phyloP scores from a whole-genome alignment of 148 eudicot species.

The Polygonum maritimum region DNA sequence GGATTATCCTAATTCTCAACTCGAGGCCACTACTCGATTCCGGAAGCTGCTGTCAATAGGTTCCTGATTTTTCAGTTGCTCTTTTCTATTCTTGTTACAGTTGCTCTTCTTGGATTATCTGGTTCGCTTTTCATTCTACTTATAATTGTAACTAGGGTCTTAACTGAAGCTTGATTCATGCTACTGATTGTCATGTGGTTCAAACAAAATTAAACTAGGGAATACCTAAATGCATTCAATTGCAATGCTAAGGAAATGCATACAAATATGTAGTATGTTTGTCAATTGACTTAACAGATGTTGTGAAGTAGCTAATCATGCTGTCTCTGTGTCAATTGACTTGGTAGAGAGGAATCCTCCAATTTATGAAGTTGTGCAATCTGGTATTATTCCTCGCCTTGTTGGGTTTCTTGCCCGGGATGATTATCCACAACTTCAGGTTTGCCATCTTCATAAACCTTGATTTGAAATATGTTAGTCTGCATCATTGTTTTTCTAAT shows the following conservation, averaged over 20 bases:
- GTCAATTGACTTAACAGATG: background rate
- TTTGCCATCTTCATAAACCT: conserved; percentile 16
- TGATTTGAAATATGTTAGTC: too few relatives aligned
- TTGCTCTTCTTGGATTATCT: too few relatives aligned
- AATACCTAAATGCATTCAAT: background rate
- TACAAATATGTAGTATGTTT: too few relatives aligned
- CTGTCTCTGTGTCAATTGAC: background rate
- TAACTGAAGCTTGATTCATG: background rate
- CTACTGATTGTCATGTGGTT: background rate
- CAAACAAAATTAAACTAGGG: background rate
- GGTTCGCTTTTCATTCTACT: background rate
- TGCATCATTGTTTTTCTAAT: background rate
- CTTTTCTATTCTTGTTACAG: too few relatives aligned
- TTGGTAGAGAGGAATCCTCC: conserved; percentile 78
- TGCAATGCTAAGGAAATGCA: background rate
- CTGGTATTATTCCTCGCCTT: conserved; percentile 81
- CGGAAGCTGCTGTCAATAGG: too few relatives aligned
- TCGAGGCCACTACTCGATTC: too few relatives aligned
- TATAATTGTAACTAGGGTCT: background rate
- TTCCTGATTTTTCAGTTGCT: too few relatives aligned
- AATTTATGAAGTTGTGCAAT: conserved; percentile 77
- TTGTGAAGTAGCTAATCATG: background rate
- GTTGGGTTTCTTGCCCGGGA: conserved; percentile 74
- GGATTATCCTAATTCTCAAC: too few relatives aligned
- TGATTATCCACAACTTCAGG: too few relatives aligned